phyloP scores from a whole-genome alignment of 495 filamentous ascomycete species.

The Parmelia sp. region DNA sequence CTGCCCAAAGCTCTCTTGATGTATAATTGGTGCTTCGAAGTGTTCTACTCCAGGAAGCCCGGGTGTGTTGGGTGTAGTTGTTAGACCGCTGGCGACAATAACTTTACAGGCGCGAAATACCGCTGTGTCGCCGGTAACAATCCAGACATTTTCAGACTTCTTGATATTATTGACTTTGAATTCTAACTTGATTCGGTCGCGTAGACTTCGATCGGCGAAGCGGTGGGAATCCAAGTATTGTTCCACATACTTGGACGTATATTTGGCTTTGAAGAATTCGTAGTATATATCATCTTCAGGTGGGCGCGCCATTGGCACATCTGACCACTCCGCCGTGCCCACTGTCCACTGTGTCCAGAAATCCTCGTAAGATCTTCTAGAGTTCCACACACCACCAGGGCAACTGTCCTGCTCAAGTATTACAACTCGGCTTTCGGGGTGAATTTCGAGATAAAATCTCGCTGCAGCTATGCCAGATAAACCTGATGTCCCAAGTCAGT shows the following conservation, averaged over 20 bases:
- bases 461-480: slow-evolving; percentile 30
- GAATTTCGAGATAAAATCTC: slow-evolving; percentile 33
- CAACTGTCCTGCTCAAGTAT: slow-evolving; percentile 31
- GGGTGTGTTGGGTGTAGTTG: slow-evolving; percentile 36
- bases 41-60: slow-evolving; percentile 25
- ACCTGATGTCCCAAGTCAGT: slow-evolving; percentile 7
- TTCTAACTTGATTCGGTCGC: slow-evolving; percentile 30
- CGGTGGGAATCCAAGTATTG: slow-evolving; percentile 34
- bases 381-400: slow-evolving; percentile 35
- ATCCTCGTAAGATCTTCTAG: slow-evolving; percentile 30
- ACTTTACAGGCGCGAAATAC: slow-evolving; percentile 30
- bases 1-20: slow-evolving; percentile 38
- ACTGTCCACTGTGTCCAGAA: slow-evolving; percentile 41
- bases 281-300: slow-evolving; percentile 28
- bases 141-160: slow-evolving; percentile 30
- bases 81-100: slow-evolving; percentile 38
- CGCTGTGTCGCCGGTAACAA: slow-evolving; percentile 16
- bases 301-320: slow-evolving; percentile 31
- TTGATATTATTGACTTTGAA: slow-evolving; percentile 28
- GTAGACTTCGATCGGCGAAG: slow-evolving; percentile 29
- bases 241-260: slow-evolving; percentile 39
- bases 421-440: slow-evolving; percentile 30
- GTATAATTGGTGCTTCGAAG: slow-evolving; percentile 36
- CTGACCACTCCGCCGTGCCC: slow-evolving; percentile 36
- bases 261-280: slow-evolving; percentile 36